phyloP scores from a whole-genome alignment of 352 stramenopile genomes.

The Blastocystis hominis region DNA sequence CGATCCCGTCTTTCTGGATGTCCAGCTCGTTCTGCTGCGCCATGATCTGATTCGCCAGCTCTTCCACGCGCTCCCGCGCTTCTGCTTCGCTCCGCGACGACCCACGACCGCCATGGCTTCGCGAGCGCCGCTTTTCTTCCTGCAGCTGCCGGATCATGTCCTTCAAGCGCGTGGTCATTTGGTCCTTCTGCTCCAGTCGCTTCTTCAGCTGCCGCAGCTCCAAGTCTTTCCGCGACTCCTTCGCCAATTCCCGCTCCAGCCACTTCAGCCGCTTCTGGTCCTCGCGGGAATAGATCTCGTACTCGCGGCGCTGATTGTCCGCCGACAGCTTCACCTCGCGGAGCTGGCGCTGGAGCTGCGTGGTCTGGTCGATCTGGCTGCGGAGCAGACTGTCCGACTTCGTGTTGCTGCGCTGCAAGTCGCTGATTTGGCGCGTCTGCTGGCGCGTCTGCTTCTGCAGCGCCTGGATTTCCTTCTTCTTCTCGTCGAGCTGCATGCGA shows the following conservation, averaged over 20 bases:
- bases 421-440: constrained; percentile 15
- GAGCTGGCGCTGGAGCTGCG: background rate
- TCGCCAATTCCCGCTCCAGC: constrained; percentile 28
- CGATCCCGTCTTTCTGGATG: background rate
- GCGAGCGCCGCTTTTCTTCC: background rate
- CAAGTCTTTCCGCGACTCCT: background rate
- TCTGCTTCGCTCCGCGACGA: background rate
- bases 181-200: constrained; percentile 37
- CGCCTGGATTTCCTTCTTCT: constrained; percentile 29
- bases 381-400: constrained; percentile 18
- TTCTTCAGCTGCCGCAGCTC: constrained; percentile 14
- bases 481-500: background rate
- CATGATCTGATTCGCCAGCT: background rate
- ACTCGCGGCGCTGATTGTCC: constrained; percentile 7
- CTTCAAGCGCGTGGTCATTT: background rate
- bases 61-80: background rate
- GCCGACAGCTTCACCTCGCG: constrained; percentile 3
- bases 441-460: background rate
- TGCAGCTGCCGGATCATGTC: background rate
- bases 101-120: background rate
- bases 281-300: constrained; percentile 20
- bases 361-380: background rate
- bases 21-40: background rate
- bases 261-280: constrained; percentile 31
- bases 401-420: background rate